Evolutionary conservation across 805 yeast genomes (phyloP).

Genomic region (Metschnikowia drakensbergensis): DNA sequence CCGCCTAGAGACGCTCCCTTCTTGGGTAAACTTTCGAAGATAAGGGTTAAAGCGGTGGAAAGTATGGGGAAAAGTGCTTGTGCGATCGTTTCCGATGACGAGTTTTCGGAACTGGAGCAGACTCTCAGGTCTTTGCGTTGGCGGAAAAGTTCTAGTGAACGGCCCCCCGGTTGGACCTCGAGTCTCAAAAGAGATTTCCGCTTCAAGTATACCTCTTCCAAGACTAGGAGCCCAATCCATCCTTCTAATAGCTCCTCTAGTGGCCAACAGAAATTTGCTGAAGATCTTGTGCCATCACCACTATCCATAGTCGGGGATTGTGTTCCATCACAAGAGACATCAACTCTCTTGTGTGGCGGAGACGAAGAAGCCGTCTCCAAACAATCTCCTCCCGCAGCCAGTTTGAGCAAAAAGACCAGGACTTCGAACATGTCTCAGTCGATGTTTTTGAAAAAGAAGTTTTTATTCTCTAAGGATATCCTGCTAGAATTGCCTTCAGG

Average conservation of each 20-base stretch:
- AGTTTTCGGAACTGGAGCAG: conserved; percentile 28
- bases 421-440: conserved; percentile 24
- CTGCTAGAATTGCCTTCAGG: conserved; percentile 32
- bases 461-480: conserved; percentile 35
- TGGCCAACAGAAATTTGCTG: conserved; percentile 2
- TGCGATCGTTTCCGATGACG: conserved; percentile 35
- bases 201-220: conserved; percentile 15
- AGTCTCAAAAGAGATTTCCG: conserved; percentile 17
- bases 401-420: conserved; percentile 13
- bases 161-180: conserved; percentile 12
- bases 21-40: conserved; percentile 5
- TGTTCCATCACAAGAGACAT: conserved; percentile 2
- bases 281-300: conserved; percentile 26
- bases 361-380: conserved; percentile 4
- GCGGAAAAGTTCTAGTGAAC: conserved; percentile 18
- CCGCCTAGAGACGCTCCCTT: conserved; percentile 5
- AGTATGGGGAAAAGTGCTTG: conserved; percentile 13
- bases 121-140: conserved; percentile 10
- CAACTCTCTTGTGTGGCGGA: conserved; percentile 1
- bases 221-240: conserved; percentile 5
- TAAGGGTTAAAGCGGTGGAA: not conserved
- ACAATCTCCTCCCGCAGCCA: conserved; percentile 3
- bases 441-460: conserved; percentile 28
- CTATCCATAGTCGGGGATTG: conserved; percentile 17
- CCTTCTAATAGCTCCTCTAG: not conserved